phyloP scores from a whole-genome alignment of 768 basidiomycete species.

The Agaricus subrufescens region DNA sequence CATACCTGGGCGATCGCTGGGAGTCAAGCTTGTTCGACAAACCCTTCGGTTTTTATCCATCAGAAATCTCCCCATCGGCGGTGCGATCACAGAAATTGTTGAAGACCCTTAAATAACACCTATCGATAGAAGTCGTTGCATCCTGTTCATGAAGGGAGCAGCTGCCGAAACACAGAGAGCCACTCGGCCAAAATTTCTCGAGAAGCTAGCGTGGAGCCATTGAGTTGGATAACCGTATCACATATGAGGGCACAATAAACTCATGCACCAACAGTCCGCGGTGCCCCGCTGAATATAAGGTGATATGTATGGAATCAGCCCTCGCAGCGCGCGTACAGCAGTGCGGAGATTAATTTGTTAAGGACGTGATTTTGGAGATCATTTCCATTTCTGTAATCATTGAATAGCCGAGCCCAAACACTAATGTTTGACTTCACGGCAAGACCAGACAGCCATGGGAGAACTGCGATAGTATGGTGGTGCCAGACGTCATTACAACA shows the following conservation, averaged over 20 bases:
- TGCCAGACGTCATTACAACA: too few species aligned
- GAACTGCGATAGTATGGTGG: too few species aligned
- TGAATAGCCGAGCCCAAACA: too few species aligned
- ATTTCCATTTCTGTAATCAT: too few species aligned
- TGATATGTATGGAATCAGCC: background rate
- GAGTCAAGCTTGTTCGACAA: background rate
- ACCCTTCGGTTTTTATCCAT: constrained; percentile 1
- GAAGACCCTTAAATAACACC: background rate
- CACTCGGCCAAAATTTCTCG: background rate
- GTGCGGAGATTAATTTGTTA: too few species aligned
- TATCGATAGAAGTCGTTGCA: background rate
- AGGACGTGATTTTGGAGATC: too few species aligned
- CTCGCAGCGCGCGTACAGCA: too few species aligned
- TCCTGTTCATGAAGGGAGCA: background rate
- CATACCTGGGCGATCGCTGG: constrained; percentile 2
- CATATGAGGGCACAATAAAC: background rate
- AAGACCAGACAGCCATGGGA: too few species aligned
- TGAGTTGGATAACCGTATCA: background rate
- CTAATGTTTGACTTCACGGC: too few species aligned
- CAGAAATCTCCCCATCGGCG: background rate
- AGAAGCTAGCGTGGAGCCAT: background rate
- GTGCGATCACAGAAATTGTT: constrained; percentile 4
- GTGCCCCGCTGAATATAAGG: background rate
- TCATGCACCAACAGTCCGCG: background rate
- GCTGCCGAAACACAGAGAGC: background rate